These are phyloP conservation scores for Fraxinus floribunda DNA, from an alignment of 305 asterid genomes.

Conservation along the genomic window DNA sequence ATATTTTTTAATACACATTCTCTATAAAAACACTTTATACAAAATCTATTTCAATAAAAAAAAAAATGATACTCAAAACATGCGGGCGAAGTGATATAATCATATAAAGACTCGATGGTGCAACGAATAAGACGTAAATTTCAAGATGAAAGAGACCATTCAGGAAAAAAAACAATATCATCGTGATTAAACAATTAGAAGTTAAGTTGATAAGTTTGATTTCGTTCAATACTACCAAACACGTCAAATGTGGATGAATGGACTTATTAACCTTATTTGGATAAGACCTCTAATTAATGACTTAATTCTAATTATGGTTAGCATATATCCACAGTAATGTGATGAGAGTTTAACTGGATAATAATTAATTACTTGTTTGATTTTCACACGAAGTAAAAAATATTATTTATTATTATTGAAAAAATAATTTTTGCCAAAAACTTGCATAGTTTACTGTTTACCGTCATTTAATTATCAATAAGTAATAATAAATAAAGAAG, in stretches of 20 bases:
- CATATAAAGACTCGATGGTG: neutral
- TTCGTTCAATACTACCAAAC: neutral
- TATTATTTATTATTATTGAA: too few species aligned
- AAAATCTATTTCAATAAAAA: too few species aligned
- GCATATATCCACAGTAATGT: neutral
- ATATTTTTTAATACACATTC: too few species aligned
- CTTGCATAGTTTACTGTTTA: too few species aligned
- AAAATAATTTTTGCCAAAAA: too few species aligned
- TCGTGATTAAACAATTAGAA: too few species aligned
- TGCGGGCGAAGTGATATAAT: neutral
- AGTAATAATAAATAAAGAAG: too few species aligned
- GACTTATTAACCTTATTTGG: neutral
- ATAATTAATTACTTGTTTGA: neutral
- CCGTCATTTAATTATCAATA: too few species aligned
- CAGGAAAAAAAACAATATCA: neutral
- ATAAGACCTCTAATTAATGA: neutral
- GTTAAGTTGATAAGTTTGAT: neutral
- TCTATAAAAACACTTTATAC: neutral
- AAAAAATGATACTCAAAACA: neutral
- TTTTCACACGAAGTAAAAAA: too few species aligned
- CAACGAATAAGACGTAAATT: too few species aligned
- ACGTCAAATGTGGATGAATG: neutral
- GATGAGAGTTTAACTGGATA: neutral
- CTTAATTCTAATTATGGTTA: neutral
- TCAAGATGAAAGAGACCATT: neutral